phyloP scores from a whole-genome alignment of 352 stramenopile genomes.

The Peronosclerospora sorghi region DNA sequence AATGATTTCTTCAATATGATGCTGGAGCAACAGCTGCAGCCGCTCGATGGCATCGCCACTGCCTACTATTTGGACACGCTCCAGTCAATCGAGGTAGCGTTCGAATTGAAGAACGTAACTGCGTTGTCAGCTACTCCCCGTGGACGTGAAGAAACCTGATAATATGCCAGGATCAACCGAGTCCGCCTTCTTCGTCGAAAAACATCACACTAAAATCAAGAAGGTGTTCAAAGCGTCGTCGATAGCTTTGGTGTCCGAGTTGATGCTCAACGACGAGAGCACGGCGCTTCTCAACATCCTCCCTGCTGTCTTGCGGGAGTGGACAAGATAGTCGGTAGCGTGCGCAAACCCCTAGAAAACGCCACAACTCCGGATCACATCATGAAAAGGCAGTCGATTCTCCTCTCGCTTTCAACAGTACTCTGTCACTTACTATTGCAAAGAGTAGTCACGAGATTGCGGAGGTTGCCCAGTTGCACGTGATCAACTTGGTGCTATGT shows the following conservation, averaged over 20 bases:
- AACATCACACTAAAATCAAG: neutral
- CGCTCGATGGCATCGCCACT: neutral
- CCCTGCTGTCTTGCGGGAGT: neutral
- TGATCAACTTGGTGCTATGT: neutral
- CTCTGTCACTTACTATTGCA: neutral
- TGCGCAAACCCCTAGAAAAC: neutral
- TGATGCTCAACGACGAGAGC: too few species aligned
- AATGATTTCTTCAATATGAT: too few species aligned
- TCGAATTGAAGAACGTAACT: neutral
- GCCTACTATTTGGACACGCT: neutral
- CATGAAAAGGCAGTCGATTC: too few species aligned
- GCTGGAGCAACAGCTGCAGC: neutral
- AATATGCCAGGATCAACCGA: neutral
- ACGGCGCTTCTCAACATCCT: neutral
- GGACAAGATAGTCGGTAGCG: neutral
- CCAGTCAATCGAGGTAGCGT: neutral
- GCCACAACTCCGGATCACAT: neutral
- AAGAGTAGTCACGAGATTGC: neutral
- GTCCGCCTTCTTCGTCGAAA: neutral
- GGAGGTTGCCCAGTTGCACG: too few species aligned
- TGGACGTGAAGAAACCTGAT: neutral
- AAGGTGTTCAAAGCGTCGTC: too few species aligned
- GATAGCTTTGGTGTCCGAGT: too few species aligned
- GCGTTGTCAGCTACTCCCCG: neutral
- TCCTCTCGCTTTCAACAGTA: too few species aligned